Evolutionary conservation across 331 rosid genomes (phyloP).

Genomic region (Saraca asoca): DNA sequence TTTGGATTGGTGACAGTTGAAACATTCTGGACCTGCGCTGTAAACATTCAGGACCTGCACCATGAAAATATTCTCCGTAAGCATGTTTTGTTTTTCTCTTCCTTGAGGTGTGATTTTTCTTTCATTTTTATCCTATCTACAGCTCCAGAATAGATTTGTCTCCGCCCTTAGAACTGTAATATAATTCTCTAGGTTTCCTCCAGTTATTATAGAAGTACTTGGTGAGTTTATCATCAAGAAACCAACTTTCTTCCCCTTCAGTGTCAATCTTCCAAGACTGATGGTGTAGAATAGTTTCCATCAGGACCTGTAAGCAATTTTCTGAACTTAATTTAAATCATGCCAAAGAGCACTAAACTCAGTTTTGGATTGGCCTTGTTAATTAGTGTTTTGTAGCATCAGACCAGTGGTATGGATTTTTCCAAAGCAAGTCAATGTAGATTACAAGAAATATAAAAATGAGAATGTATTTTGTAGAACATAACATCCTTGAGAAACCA

Average conservation of each 20-base stretch:
- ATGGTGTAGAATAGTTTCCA: slow-evolving; percentile 3
- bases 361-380: background rate
- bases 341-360: background rate
- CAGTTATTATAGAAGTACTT: background rate
- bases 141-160: too few species aligned
- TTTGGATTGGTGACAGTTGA: too few species aligned
- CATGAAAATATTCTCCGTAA: background rate
- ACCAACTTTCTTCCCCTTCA: slow-evolving; percentile 6
- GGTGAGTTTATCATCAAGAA: slow-evolving; percentile 3
- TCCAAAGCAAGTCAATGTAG: background rate
- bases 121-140: slow-evolving; percentile 3
- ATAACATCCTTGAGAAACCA: too few species aligned
- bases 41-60: too few species aligned
- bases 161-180: background rate
- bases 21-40: too few species aligned
- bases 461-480: too few species aligned
- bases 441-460: too few species aligned
- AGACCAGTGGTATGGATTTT: background rate
- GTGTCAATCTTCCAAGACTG: background rate
- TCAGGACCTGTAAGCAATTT: slow-evolving; percentile 9
- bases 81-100: background rate
- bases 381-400: too few species aligned
- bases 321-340: background rate
- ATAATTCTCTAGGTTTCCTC: background rate
- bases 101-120: background rate